Conservation (phyloP, 441 rosid species). For the Hypseocharis bilobata region DNA sequence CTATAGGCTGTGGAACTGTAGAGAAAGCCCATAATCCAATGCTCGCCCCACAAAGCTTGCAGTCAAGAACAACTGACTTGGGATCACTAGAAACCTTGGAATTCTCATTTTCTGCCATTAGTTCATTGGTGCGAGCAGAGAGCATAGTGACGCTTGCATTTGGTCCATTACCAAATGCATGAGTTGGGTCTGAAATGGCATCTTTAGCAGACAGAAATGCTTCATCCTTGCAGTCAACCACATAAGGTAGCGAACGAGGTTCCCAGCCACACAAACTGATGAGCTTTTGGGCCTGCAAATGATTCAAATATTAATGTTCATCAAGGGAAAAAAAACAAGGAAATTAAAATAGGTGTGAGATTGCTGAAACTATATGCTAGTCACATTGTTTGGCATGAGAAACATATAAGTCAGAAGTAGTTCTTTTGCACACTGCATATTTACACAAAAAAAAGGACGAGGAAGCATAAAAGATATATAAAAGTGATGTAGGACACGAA, state of each 20-base stretch:
- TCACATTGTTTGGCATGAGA: neutral
- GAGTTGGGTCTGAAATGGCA: constrained; percentile 31
- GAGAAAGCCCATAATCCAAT: constrained; percentile 84
- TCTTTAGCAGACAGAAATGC: constrained; percentile 31
- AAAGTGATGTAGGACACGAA: neutral
- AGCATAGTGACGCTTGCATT: constrained; percentile 29
- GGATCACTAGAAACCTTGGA: constrained; percentile 40
- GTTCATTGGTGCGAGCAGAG: constrained; percentile 25
- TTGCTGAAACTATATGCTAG: neutral
- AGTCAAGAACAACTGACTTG: constrained; percentile 69
- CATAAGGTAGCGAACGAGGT: constrained; percentile 63
- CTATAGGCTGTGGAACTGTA: constrained; percentile 54
- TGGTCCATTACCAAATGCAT: constrained; percentile 30
- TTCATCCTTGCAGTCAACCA: constrained; percentile 54
- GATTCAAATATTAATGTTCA: constrained; percentile 17
- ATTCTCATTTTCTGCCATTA: constrained; percentile 27
- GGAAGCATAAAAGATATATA: neutral
- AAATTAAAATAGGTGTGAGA: neutral
- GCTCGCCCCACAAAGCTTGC: constrained; percentile 85
- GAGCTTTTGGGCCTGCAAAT: constrained; percentile 65
- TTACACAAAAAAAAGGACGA: neutral
- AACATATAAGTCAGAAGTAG: neutral
- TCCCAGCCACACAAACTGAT: constrained; percentile 93
- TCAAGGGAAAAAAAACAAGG: constrained; percentile 13
- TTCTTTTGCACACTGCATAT: neutral